Evolutionary conservation across 805 yeast genomes (phyloP), one percentile per base, ranked within the genome.

Genomic region (Spathaspora gorwiae): DNA sequence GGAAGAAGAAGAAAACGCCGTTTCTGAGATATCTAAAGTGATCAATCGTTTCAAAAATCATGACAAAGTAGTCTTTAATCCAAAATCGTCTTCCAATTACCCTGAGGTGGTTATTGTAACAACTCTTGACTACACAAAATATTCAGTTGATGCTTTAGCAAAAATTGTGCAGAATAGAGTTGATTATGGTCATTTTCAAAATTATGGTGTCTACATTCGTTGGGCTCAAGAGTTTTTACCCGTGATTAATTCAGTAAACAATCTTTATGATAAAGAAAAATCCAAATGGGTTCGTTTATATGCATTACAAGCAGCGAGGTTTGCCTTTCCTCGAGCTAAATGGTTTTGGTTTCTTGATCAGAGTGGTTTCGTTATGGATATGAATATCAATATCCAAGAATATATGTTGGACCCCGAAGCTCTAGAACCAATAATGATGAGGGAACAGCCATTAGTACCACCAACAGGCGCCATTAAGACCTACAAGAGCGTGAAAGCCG

Each of bases 261-360:
- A 73, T 54, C 64, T 69, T 47, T 62, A 66, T 50, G 64, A 65
- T 53, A 50, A 60, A 56, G 70, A 80, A 52, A 68, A 68, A 46
- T 66, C 72, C 27, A 71, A 70, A 51, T 87, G 95, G 94, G 76
- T 80, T 30, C 79, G 83, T 51, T 57, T 83, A 27, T 76, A 78
- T 46, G 62, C 83, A 35, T 62, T 88, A 60, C 76, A 95, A 49
- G 94, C 90, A 37, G 97, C 98, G n/a, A 81, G 92, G 84, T 80
- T 79, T 61, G 94, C 96, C 0, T 90, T 90, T 70, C 98, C 98
- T 1, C 72, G 83, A 40, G 86, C 97, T n/a, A 81, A 87, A 61
- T 85, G 88, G 73, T 83, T 90, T 58, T 87, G 97, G 94, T 90
- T 81, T 58, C 60, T 94, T 37, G 96, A 88, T 61, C 79, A 86